Evolutionary conservation across 2,329 filamentous ascomycete genomes (phyloP), one percentile per base, ranked within the genome.

Genomic region (Hawksworthiomyces lignivorus): DNA sequence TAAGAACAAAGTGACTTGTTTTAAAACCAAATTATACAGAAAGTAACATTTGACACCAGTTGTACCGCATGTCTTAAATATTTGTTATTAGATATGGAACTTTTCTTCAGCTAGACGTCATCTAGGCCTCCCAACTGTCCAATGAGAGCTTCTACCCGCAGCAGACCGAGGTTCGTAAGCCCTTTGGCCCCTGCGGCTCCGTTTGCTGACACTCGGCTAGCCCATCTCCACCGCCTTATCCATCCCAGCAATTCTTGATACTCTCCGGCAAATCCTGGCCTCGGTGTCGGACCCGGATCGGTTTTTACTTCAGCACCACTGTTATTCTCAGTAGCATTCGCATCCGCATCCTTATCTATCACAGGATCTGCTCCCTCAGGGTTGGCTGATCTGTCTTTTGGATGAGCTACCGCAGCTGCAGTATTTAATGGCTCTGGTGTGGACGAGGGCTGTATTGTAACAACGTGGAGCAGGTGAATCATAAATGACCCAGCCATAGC

Each of bases 401-500:
- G n/a, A n/a, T n/a, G n/a, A n/a, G n/a, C n/a, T n/a, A n/a, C n/a
- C n/a, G n/a, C n/a, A n/a, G n/a, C n/a, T 11, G 7, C 32, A 2
- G 19, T 21, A 4, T 7, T 4, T 4, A 5, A 4, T 14, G 18
- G 11, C 11, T 10, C 11, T 34, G 32, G 5, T 7, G 19, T n/a
- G 4, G 24, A n/a, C 4, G 38, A 40, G n/a, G n/a, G n/a, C n/a
- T n/a, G n/a, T n/a, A n/a, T n/a, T n/a, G n/a, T n/a, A 7, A 46
- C 33, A 12, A 47, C 21, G 19, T 46, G 42, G 26, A 51, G 39
- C 14, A 50, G 39, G 14, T 46, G 41, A 1, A 50, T 44, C 30
- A 50, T 44, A 17, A 51, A 50, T 2, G 48, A 43, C 4, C 47
- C 48, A 12, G 48, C 48, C 14, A 50, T 51, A 30, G 46, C 33